Evolutionary conservation across 768 basidiomycete species (phyloP).

Genomic region (Xanthoconium purpureum): DNA sequence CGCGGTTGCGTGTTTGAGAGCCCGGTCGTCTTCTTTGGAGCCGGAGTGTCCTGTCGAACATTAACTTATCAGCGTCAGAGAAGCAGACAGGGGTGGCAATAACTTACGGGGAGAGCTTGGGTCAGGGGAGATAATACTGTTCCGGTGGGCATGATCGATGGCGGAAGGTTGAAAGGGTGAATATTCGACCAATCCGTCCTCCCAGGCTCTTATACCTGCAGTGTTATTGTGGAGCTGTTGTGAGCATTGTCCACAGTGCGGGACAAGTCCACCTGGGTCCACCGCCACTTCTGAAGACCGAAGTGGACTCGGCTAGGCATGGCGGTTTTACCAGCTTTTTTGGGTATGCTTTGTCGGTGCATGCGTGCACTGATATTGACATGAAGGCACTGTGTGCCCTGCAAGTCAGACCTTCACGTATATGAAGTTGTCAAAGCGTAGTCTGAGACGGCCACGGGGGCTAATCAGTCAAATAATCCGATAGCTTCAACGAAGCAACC

Average conservation of each 20-base stretch:
- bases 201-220: slow-evolving; percentile 9
- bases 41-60: slow-evolving; percentile 5
- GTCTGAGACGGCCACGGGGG: too few species aligned
- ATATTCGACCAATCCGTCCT: background rate
- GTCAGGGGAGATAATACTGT: background rate
- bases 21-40: background rate
- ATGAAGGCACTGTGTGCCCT: background rate
- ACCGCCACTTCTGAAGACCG: slow-evolving; percentile 2
- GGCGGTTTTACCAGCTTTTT: slow-evolving; percentile 2
- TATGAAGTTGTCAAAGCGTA: too few species aligned
- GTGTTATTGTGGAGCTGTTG: slow-evolving; percentile 2
- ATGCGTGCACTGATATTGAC: background rate
- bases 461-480: background rate
- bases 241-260: slow-evolving; percentile 16
- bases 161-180: background rate
- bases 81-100: background rate
- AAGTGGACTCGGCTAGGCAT: background rate
- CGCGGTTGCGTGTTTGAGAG: background rate
- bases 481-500: slow-evolving; percentile 2
- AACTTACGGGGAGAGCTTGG: slow-evolving; percentile 12
- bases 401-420: too few species aligned
- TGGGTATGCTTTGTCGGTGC: slow-evolving; percentile 3
- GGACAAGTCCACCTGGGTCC: background rate
- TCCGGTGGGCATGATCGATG: slow-evolving; percentile 13
- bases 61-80: background rate